phyloP scores from a whole-genome alignment of 1,284 basidiomycete species.

The Ceratobasidium sp. region DNA sequence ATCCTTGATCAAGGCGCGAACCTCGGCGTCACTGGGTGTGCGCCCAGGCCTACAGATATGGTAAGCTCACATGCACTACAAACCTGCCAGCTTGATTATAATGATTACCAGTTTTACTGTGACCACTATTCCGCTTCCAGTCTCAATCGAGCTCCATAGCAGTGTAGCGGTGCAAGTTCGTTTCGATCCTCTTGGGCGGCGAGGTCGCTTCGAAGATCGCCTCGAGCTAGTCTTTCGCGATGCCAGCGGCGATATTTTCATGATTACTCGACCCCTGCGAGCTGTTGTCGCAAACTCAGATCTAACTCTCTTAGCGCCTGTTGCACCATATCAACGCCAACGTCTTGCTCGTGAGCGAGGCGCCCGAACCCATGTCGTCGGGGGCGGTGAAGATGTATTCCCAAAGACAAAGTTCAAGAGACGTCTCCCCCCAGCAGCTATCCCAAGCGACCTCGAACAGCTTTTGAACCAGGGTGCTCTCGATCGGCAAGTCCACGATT shows the following conservation, averaged over 20 bases:
- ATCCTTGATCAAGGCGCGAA: neutral
- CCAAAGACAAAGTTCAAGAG: constrained; percentile 58
- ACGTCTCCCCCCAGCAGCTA: constrained; percentile 42
- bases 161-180: constrained; percentile 6
- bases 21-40: constrained; percentile 6
- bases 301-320: constrained; percentile 62
- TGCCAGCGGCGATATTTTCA: constrained; percentile 53
- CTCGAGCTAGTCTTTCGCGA: constrained; percentile 56
- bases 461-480: constrained; percentile 53
- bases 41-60: neutral
- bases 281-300: constrained; percentile 60
- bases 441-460: constrained; percentile 52
- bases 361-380: constrained; percentile 49
- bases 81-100: no score
- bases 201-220: constrained; percentile 62
- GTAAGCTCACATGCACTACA: no score
- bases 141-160: constrained; percentile 3
- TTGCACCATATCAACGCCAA: constrained; percentile 63
- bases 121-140: neutral
- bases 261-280: constrained; percentile 57
- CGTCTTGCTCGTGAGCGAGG: constrained; percentile 51
- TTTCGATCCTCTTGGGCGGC: constrained; percentile 49
- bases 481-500: constrained; percentile 51
- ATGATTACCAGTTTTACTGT: constrained; percentile 20
- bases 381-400: constrained; percentile 59